A percentile compares a stretch with the other conserved stretches of the same genome.
Conservation (phyloP, 2,329 filamentous ascomycete species). For the Microdochium trichocladiopsis region DNA sequence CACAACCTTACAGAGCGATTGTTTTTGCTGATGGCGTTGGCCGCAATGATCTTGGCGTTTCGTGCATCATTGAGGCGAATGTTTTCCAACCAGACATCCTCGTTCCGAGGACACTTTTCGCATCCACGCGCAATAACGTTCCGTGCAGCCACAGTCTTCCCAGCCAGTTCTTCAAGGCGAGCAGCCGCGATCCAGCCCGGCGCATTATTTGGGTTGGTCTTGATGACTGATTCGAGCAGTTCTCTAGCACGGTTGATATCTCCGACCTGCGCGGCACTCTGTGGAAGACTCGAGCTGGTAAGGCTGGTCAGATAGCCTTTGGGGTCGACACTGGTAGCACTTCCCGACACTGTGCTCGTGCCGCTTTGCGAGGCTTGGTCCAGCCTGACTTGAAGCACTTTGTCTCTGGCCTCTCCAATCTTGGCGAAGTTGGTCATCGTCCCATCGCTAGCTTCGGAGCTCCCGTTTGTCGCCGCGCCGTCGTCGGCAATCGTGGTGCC, state of each 20-base stretch:
- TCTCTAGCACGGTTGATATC: constrained; percentile 92
- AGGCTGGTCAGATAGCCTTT: constrained; percentile 94
- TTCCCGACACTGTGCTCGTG: constrained; percentile 64
- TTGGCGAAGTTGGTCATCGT: constrained; percentile 98
- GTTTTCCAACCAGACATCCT: constrained; percentile 94
- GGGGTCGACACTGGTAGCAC: constrained; percentile 84
- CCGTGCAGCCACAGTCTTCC: constrained; percentile 82
- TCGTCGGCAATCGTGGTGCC: constrained; percentile 87
- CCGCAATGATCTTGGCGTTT: constrained; percentile 93
- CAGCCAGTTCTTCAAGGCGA: constrained; percentile 84
- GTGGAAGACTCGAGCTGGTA: constrained; percentile 71
- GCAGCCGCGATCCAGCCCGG: constrained; percentile 95
- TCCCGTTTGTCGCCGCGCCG: constrained; percentile 41
- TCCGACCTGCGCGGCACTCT: constrained; percentile 77
- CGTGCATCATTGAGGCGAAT: constrained; percentile 87
- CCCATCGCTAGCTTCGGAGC: constrained; percentile 55
- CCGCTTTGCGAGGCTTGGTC: constrained; percentile 77
- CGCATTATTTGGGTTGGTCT: constrained; percentile 91
- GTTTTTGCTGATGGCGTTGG: constrained; percentile 87
- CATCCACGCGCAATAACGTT: constrained; percentile 85
- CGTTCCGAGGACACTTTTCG: constrained; percentile 84
- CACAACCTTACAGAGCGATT: constrained; percentile 82
- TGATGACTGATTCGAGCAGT: constrained; percentile 92
- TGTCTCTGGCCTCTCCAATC: constrained; percentile 92
- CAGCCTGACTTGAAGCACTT: constrained; percentile 87